Percentiles rank a stretch among this genome's conserved stretches.
Conservation (phyloP, 129 eudicot species). For the Flaveria sonorensis region DNA sequence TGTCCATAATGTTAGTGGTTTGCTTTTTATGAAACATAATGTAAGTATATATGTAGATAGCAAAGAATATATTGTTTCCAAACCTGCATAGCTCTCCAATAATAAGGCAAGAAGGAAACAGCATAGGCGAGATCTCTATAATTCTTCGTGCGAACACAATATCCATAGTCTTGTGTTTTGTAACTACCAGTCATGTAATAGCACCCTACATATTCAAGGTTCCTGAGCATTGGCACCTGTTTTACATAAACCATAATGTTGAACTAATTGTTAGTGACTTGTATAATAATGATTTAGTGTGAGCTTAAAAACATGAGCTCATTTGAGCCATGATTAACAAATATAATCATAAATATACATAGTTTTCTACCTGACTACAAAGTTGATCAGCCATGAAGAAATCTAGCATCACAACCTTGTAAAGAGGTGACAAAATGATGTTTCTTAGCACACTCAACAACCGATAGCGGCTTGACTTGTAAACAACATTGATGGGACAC, state of each 20-base stretch:
- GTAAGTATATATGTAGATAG: background rate
- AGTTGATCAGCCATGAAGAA: constrained; percentile 99
- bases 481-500: constrained; percentile 77
- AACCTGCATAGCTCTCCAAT: constrained; percentile 99
- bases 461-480: constrained; percentile 80
- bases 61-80: background rate
- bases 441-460: constrained; percentile 73
- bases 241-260: constrained; percentile 11
- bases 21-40: too few relatives aligned
- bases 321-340: too few relatives aligned
- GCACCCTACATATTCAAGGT: constrained; percentile 84
- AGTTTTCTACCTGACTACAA: constrained; percentile 77
- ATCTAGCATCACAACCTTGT: constrained; percentile 93
- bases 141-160: constrained; percentile 68
- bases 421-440: constrained; percentile 80
- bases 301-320: background rate
- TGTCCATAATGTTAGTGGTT: background rate
- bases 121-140: constrained; percentile 92
- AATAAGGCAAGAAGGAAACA: constrained; percentile 92
- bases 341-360: background rate
- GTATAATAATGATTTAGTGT: background rate
- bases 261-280: background rate
- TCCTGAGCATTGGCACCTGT: constrained; percentile 91
- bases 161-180: constrained; percentile 83
- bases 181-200: constrained; percentile 93